Percentiles rank a stretch among this genome's conserved stretches.
These are phyloP conservation scores for Acorus calamus DNA, from an alignment of 106 monocot species.

Conservation along the genomic window DNA sequence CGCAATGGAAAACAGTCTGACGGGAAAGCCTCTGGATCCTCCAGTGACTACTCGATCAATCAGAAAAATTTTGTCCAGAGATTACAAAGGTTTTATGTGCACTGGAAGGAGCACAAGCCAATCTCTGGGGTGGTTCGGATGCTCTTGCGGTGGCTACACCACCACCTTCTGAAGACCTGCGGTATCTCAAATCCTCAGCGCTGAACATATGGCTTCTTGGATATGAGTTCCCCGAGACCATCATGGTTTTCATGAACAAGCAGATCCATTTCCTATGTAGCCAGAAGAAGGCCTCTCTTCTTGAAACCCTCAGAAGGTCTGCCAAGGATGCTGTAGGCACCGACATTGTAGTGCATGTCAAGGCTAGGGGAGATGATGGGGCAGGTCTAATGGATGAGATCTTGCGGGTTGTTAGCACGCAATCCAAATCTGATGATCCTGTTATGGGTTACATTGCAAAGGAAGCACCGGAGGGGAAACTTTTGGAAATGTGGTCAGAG, in stretches of 20 bases:
- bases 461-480: constrained; percentile 83
- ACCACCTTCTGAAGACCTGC: constrained; percentile 79
- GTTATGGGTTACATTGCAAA: constrained; percentile 63
- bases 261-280: constrained; percentile 87
- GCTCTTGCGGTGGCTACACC: constrained; percentile 71
- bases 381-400: constrained; percentile 55
- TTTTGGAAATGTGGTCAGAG: constrained; percentile 68
- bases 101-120: constrained; percentile 59
- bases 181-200: constrained; percentile 88
- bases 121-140: constrained; percentile 55
- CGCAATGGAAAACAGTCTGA: constrained; percentile 27
- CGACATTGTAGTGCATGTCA: constrained; percentile 74
- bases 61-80: constrained; percentile 56
- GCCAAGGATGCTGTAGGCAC: constrained; percentile 60
- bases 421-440: constrained; percentile 38
- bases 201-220: constrained; percentile 86
- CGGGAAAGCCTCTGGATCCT: constrained; percentile 10
- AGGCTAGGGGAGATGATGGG: constrained; percentile 68
- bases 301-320: constrained; percentile 54
- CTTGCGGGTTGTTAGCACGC: constrained; percentile 27
- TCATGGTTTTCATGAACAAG: constrained; percentile 87
- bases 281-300: constrained; percentile 73
- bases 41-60: constrained; percentile 52
- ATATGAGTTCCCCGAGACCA: constrained; percentile 93
- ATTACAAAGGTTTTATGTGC: constrained; percentile 54